Base-by-base conservation (phyloP, 2,329 filamentous ascomycete genomes). In the Emergomyces africanus region DNA sequence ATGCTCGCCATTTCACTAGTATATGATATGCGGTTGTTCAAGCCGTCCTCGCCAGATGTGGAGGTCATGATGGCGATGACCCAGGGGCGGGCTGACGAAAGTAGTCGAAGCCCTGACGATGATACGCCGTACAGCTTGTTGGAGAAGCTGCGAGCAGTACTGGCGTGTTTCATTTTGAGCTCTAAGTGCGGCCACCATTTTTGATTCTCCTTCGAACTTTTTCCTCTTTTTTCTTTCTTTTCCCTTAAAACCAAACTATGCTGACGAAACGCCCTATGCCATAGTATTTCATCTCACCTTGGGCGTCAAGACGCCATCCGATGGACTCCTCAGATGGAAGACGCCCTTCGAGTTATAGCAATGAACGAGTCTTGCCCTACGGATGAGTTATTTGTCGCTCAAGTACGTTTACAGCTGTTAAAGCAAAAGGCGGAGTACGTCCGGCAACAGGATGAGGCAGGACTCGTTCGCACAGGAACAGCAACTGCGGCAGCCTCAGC, bases 281-380 rank as follows among this genome's bases (percentile, higher is more conserved):
- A n/a, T 57, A 71, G 69, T 64, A 64, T 74, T 50, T 71, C 72
- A 5, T 68, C 69, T 6, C 69, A 72, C 53, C 67, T 73, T 61
- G 66, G 67, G 1, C 69, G 70, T 28, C 65, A 68, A 59, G 70
- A 72, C 42, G 64, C 71, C 20, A 56, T 74, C 48, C 66, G 67
- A 55, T 75, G 72, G 72, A 72, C 70, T 2, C 62, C 69, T n/a
- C 69, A 70, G 57, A 74, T 75, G 72, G 72, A 74, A 60, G 68
- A 72, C 39, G 67, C 67, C 1, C 68, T 74, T 56, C 64, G 55
- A 46, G 57, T 67, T 20, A 64, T 75, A 5, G 60, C 61, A 46
- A 61, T 60, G 1, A 70, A 59, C 58, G 64, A 66, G 2, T 49
- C 64, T 28, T 71, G 63, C 39, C 62, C 65, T 5, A 60, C 64